Evolutionary conservation across 208 protist species (phyloP).

Genomic region (Acanthamoeba lugdunensis): DNA sequence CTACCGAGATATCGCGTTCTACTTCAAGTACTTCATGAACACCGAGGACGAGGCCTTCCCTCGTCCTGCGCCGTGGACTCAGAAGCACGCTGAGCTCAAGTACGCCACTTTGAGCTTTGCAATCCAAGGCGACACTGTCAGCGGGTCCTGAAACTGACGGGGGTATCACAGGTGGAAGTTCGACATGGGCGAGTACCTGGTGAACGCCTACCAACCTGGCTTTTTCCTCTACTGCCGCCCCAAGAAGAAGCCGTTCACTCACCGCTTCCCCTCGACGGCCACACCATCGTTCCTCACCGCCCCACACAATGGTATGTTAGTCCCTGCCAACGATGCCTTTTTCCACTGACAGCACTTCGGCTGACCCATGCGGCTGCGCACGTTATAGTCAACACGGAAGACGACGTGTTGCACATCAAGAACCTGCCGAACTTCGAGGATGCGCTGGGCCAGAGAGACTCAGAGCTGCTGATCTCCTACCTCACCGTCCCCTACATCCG

Average conservation of each 20-base stretch:
- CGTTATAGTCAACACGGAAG: conserved; percentile 86
- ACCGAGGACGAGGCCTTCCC: conserved; percentile 81
- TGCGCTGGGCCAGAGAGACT: conserved; percentile 87
- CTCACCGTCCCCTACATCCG: conserved; percentile 91
- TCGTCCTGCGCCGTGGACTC: conserved; percentile 76
- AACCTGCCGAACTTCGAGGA: conserved; percentile 89
- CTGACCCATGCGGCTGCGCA: neutral
- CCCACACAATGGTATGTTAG: neutral
- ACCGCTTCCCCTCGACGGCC: conserved; percentile 60
- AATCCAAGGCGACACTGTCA: neutral
- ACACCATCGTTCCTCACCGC: conserved; percentile 63
- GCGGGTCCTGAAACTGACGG: neutral
- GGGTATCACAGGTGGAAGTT: conserved; percentile 6
- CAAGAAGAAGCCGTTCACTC: conserved; percentile 71
- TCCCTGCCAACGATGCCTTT: neutral
- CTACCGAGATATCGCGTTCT: conserved; percentile 85
- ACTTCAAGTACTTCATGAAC: conserved; percentile 86
- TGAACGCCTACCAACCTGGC: conserved; percentile 28
- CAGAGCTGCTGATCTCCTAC: conserved; percentile 90
- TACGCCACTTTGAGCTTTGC: conserved; percentile 15
- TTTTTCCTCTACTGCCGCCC: conserved; percentile 64
- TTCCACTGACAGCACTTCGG: neutral
- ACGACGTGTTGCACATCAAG: conserved; percentile 90
- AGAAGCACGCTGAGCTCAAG: conserved; percentile 70
- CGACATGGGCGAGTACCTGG: conserved; percentile 62